Base-by-base conservation (phyloP, 2,329 filamentous ascomycete species). In the Colletotrichum truncatum region DNA sequence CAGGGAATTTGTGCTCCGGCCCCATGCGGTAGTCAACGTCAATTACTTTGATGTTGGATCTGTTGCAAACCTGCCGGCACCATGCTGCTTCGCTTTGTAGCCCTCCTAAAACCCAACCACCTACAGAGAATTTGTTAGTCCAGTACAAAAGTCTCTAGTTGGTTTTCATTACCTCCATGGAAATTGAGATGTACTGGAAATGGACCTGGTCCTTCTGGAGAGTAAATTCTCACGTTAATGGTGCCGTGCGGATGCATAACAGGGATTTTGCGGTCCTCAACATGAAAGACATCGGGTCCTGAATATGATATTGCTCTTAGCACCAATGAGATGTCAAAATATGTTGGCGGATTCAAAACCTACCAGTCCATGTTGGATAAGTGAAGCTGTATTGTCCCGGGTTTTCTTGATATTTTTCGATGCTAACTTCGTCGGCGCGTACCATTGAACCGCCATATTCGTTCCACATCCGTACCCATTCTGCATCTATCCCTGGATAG, bases 21-120 rank as follows among this genome's bases (percentile, higher is more conserved):
- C 70, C 70, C 67, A 73, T 72, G 4, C 72, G 69, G 48, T 74
- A 74, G 66, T 72, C 72, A 7, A 72, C 72, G 30, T 75, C 73
- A 10, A 75, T 64, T 5, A 74, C 69, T 11, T 68, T 70, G 65
- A 75, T 72, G 52, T 70, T 70, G 4, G 67, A 64, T 38, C 68
- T 67, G 25, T 70, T 71, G 53, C 71, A 73, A 11, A 74, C 67
- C 28, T 74, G 68, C 1, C 72, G 69, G 54, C 72, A 74, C 72
- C 72, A 73, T 10, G 72, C 69, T 30, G 70, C 61, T 45, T 74
- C 72, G 3, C 68, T 69, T 7, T 71, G 67, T 0, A 74, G 61
- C 38, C 70, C 60, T 8, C 72, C 71, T 12, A 73, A 41, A 0
- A 74, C 72, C 72, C 72, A 73, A 3, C 71, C 71, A 4, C 71